These are phyloP conservation scores for Fusarium papillatum DNA, from an alignment of 2,329 filamentous ascomycete genomes.

Conservation along the genomic window DNA sequence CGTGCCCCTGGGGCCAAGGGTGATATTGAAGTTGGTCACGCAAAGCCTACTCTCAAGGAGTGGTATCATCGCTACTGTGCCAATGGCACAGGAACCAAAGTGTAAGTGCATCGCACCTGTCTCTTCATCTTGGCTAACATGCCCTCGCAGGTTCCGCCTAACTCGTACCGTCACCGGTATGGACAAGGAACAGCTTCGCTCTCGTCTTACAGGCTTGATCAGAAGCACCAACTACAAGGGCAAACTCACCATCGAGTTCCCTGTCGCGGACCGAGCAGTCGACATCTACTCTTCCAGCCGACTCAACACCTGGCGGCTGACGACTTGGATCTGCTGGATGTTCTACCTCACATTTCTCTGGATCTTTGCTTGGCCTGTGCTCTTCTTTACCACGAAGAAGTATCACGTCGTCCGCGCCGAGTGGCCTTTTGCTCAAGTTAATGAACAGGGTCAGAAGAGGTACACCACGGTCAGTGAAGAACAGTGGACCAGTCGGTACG, in stretches of 20 bases:
- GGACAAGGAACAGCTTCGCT: background rate
- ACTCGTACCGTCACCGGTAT: conserved; percentile 32
- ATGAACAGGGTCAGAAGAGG: conserved; percentile 17
- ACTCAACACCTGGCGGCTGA: conserved; percentile 34
- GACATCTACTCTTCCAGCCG: conserved; percentile 37
- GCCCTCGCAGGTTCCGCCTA: conserved; percentile 24
- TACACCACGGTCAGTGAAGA: conserved; percentile 35
- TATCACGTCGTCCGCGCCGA: conserved; percentile 30
- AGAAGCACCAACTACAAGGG: conserved; percentile 39
- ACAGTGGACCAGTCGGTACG: conserved; percentile 29
- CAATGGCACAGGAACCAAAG: conserved; percentile 21
- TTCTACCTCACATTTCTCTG: conserved; percentile 39
- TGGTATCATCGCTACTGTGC: conserved; percentile 41
- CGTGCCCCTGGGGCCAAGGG: conserved; percentile 30
- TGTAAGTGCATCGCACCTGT: conserved; percentile 21
- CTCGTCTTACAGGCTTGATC: conserved; percentile 1
- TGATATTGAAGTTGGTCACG: conserved; percentile 35
- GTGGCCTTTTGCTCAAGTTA: conserved; percentile 31
- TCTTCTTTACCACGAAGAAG: conserved; percentile 34
- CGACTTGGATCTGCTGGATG: conserved; percentile 37
- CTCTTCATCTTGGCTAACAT: conserved; percentile 1
- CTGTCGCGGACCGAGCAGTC: conserved; percentile 36
- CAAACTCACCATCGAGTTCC: conserved; percentile 28
- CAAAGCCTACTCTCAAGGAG: conserved; percentile 30
- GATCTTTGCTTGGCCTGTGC: conserved; percentile 40